These are phyloP conservation scores for Fusarium sp. DNA, from an alignment of 2,329 filamentous ascomycete species.

Conservation along the genomic window DNA sequence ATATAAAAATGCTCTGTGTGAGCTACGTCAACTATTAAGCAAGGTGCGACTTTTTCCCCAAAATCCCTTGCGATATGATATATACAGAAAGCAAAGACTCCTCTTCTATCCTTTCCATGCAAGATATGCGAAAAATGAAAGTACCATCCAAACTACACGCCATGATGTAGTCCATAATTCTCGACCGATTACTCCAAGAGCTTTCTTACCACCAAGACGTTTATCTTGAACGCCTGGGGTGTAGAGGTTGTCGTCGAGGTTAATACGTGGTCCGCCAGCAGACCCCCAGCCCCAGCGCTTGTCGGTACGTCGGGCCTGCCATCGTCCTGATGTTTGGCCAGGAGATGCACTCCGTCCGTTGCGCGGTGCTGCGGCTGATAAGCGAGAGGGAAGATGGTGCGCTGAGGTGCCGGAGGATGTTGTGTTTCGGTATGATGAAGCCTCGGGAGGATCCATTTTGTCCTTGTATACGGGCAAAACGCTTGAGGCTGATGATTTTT, in stretches of 20 bases:
- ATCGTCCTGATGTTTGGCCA: slow-evolving; percentile 30
- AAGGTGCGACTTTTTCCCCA: slow-evolving; percentile 21
- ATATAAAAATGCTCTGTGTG: slow-evolving; percentile 31
- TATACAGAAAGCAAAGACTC: slow-evolving; percentile 15
- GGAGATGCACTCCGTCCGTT: slow-evolving; percentile 39
- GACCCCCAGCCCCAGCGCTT: slow-evolving; percentile 59
- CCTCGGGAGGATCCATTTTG: slow-evolving; percentile 60
- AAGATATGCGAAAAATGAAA: slow-evolving; percentile 74
- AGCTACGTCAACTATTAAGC: slow-evolving; percentile 20
- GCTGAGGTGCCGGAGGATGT: slow-evolving; percentile 44
- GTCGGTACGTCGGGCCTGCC: slow-evolving; percentile 44
- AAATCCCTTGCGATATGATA: slow-evolving; percentile 6
- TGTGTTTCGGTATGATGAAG: slow-evolving; percentile 22
- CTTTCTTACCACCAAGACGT: slow-evolving; percentile 46
- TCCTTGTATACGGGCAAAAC: slow-evolving; percentile 62
- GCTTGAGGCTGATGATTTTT: slow-evolving; percentile 37
- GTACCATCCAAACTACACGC: slow-evolving; percentile 71
- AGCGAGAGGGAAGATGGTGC: slow-evolving; percentile 39
- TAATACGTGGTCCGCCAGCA: slow-evolving; percentile 62
- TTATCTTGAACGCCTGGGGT: slow-evolving; percentile 50
- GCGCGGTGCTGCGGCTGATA: slow-evolving; percentile 39
- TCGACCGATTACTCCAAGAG: slow-evolving; percentile 60
- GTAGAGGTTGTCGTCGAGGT: slow-evolving; percentile 63
- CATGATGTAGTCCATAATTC: slow-evolving; percentile 73
- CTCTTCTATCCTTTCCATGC: slow-evolving; percentile 63